phyloP scores from a whole-genome alignment of 331 rosid genomes.

The Malus hybrid region DNA sequence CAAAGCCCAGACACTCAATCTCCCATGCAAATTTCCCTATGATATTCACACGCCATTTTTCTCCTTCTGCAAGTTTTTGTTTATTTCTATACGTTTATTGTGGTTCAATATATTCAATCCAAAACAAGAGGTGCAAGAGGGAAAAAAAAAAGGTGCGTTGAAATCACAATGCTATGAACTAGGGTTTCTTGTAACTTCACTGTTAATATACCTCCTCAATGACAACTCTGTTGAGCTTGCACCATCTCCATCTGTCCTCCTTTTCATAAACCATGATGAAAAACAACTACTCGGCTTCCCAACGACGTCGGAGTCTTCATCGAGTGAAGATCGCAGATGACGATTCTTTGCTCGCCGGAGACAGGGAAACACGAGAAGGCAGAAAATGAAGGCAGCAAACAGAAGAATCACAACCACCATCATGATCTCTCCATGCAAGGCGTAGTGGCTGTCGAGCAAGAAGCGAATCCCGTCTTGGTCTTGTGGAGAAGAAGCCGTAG shows the following conservation, averaged over 20 bases:
- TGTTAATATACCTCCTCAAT: background rate
- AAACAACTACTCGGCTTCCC: background rate
- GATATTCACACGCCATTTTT: no score
- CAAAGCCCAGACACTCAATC: background rate
- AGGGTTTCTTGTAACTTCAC: background rate
- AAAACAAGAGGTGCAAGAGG: no score
- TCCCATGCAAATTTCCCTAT: background rate
- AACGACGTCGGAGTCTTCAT: background rate
- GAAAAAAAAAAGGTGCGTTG: no score
- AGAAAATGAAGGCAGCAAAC: slow-evolving; percentile 31
- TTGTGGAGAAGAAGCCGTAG: slow-evolving; percentile 15
- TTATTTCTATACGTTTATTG: no score
- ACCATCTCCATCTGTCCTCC: background rate
- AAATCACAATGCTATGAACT: background rate
- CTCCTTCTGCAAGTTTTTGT: no score
- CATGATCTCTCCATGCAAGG: slow-evolving; percentile 42
- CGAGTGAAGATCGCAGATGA: background rate
- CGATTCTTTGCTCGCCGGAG: slow-evolving; percentile 6
- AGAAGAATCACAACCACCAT: slow-evolving; percentile 23
- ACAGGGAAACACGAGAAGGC: slow-evolving; percentile 21
- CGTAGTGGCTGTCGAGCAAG: slow-evolving; percentile 34
- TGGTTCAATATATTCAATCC: no score
- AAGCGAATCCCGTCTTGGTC: slow-evolving; percentile 27
- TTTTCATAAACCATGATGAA: background rate
- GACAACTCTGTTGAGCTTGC: background rate